phyloP scores from a whole-genome alignment of 2,329 filamentous ascomycete species.

The Colletotrichum cordylinicola region DNA sequence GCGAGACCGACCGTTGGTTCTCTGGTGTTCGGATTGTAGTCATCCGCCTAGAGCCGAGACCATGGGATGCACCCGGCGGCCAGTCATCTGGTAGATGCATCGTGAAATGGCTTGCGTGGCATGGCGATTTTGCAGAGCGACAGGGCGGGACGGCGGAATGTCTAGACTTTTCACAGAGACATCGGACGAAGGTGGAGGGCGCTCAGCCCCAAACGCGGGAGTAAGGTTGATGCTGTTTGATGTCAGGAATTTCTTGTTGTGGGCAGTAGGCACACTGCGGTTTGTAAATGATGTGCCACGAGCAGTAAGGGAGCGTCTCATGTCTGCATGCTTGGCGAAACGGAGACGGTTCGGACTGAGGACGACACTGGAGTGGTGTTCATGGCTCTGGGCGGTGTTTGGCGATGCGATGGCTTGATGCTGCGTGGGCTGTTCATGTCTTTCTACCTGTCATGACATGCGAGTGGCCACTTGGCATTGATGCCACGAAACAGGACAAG shows the following conservation, averaged over 20 bases:
- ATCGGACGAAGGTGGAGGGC: constrained; percentile 3
- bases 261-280: not conserved
- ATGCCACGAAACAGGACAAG: not conserved
- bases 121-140: not conserved
- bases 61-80: not conserved
- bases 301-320: constrained; percentile 4
- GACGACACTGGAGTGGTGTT: not conserved
- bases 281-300: not conserved
- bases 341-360: constrained; percentile 1
- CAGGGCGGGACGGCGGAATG: not conserved
- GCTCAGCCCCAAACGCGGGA: constrained; percentile 20
- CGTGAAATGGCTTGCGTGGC: constrained; percentile 11
- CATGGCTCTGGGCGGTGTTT: not conserved
- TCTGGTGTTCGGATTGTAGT: not conserved
- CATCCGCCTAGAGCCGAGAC: not conserved
- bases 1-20: not conserved
- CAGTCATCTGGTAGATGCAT: not conserved
- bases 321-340: constrained; percentile 7
- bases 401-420: not conserved
- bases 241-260: not conserved
- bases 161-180: not conserved
- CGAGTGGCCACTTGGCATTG: not conserved
- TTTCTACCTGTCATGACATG: not conserved
- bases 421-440: not conserved
- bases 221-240: constrained; percentile 9